Evolutionary conservation across 2,329 filamentous ascomycete species (phyloP).

Genomic region (Corynespora cassiicola): DNA sequence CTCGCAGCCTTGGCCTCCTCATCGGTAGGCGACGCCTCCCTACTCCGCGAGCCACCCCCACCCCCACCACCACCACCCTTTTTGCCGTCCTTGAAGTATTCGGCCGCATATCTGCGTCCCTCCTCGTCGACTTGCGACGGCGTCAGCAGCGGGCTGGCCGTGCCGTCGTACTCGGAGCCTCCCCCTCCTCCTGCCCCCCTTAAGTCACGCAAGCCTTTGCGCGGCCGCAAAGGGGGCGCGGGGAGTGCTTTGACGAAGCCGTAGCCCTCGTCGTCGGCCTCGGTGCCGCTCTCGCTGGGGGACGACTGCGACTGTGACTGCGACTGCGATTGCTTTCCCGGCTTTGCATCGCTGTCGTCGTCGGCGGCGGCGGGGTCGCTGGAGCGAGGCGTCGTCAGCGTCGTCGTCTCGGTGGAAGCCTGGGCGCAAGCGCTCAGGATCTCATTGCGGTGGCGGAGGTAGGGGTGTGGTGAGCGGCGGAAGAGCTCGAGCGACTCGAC

Average conservation of each 20-base stretch:
- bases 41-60: constrained; percentile 16
- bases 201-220: constrained; percentile 76
- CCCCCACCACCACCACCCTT: no score
- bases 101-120: constrained; percentile 43
- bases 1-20: constrained; percentile 50
- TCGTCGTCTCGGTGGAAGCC: constrained; percentile 23
- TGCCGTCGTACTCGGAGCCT: constrained; percentile 45
- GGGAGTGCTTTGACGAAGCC: constrained; percentile 81
- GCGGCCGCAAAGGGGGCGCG: constrained; percentile 73
- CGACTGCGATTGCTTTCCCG: constrained; percentile 37
- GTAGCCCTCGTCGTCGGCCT: constrained; percentile 89
- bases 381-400: constrained; percentile 20
- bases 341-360: constrained; percentile 30
- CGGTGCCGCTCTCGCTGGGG: constrained; percentile 90
- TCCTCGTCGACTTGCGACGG: constrained; percentile 57
- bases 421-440: constrained; percentile 25
- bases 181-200: constrained; percentile 43
- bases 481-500: constrained; percentile 41
- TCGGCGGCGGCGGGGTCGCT: constrained; percentile 30
- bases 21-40: constrained; percentile 31
- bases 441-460: constrained; percentile 39
- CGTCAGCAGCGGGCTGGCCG: constrained; percentile 50
- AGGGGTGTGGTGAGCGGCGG: constrained; percentile 47
- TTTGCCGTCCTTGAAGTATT: constrained; percentile 43
- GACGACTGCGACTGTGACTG: no score